Base-by-base conservation (phyloP, 345 rosid species). In the Alliaria petiolata region DNA sequence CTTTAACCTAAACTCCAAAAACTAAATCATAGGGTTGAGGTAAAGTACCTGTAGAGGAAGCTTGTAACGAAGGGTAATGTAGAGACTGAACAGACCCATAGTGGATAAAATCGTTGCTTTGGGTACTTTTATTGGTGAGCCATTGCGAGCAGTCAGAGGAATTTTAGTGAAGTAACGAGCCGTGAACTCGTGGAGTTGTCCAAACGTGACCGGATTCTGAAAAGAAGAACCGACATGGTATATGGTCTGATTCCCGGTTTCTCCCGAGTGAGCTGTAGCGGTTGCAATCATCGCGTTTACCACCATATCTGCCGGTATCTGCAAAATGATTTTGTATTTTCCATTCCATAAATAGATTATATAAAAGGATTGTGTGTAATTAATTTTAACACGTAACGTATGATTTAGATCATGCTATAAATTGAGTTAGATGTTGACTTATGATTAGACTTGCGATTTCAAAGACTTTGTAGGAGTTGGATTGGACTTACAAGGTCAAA, bases 171-270 rank as follows among this genome's bases (percentile, higher is more conserved):
- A 95, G 83, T 89, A 85, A 13, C 64, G 64, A 38, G 79, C 67
- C 1, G 78, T 80, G 42, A 34, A 71, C 13, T 89, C 89, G 30
- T 85, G 85, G 69, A 93, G 84, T 38, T 85, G 33, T 8, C 7
- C 8, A 69, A 82, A 84, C 52, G 16, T 81, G 26, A 91, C 0
- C 1, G 95, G 91, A 56, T 88, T 85, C 70, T 86, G 71, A 13
- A 76, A 39, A 7, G 97, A 91, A 2, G 97, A 88, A 3, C 97
- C 95, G 16, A 95, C 80, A 11, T 95, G 99, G 45, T 91, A 91
- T 57, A 95, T 85, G 10, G 43, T 44, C 28, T 76, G 79, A 22
- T 42, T 50, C 14, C 71, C 38, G 0, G 64, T 75, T 4, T 80
- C 70, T 63, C 71, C 75, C 9, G 20, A 38, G 31, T 76, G 71